Percentiles rank a stretch among this genome's conserved stretches.
Conservation (phyloP, 202 grass and related monocot species). For the Musa balbisiana region DNA sequence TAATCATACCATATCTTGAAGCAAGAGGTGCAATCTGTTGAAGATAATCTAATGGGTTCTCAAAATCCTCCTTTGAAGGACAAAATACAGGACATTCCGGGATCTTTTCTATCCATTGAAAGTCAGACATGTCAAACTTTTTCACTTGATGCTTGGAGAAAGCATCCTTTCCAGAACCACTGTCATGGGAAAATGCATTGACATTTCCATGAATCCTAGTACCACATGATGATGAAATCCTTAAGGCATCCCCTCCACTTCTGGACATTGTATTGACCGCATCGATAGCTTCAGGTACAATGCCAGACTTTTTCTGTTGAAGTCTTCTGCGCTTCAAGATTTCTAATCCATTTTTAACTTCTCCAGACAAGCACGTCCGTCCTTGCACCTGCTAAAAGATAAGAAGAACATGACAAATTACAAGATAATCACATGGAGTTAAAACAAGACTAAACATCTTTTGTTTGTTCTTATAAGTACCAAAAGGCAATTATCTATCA, state of each 20-base stretch:
- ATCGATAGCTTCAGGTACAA: conserved; percentile 26
- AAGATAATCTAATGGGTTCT: conserved; percentile 74
- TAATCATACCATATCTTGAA: conserved; percentile 55
- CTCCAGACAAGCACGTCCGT: conserved; percentile 40
- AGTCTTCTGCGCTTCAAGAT: conserved; percentile 51
- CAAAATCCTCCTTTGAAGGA: conserved; percentile 75
- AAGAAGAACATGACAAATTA: conserved; percentile 9
- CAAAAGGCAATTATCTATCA: too few relatives aligned
- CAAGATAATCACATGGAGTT: neutral
- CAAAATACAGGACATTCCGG: conserved; percentile 78
- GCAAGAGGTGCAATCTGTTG: conserved; percentile 75
- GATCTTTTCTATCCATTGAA: conserved; percentile 78
- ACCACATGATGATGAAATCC: conserved; percentile 47
- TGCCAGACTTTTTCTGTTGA: conserved; percentile 38
- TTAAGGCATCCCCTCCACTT: conserved; percentile 62
- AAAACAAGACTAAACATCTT: neutral
- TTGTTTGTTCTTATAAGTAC: too few relatives aligned
- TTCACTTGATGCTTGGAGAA: conserved; percentile 65
- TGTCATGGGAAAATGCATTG: conserved; percentile 8
- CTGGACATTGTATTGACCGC: conserved; percentile 30
- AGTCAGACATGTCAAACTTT: conserved; percentile 70
- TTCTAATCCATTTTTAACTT: conserved; percentile 54
- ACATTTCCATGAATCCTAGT: conserved; percentile 37
- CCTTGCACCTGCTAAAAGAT: conserved; percentile 54
- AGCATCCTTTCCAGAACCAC: conserved; percentile 36